Evolutionary conservation across 1,284 basidiomycete species (phyloP), one percentile per base, ranked within the genome.

Genomic region (Moesziomyces sp.): DNA sequence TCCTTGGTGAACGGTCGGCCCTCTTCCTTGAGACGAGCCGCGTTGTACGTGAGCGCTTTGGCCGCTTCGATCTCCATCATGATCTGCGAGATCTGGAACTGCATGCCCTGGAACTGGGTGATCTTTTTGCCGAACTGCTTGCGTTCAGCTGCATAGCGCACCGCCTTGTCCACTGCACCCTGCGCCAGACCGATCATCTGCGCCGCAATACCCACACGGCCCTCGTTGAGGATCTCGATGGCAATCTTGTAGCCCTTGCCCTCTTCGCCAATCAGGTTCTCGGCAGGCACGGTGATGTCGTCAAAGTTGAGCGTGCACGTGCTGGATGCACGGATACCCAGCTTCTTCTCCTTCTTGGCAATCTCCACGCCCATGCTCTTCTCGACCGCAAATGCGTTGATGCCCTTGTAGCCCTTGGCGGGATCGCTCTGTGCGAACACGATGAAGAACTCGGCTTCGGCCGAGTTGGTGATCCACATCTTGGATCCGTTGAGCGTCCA

Each of bases 391-490:
- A 99, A 99, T 84, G 95, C 97, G 21, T 94, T 96, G 85, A 99
- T 99, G 40, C 96, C 96, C 86, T 97, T 99, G 89, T 99, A 99
- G 1, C 97, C 96, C 85, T 95, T 94, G 77, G 89, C 91, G 0
- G 93, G 91, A 85, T 98, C 94, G 46, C 93, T 92, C 78, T 94
- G 98, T 60, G 97, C 97, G 76, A 99, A 99, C 52, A 99, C 87
- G 49, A 89, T 85, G 85, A 89, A 89, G 69, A 98, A 89, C 58
- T 94, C 94, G 6, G 97, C 97, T 85, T 99, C 96, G 69, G 90
- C 90, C 8, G 93, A 94, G 87, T 99, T 99, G 49, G 97, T 98
- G 81, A 99, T 99, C 96, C 96, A 99, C 94, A 97, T 96, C 88
- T 99, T 99, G 75, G 92, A 93, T 40, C 96, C 96, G 80, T 95